A percentile compares a stretch with the other conserved stretches of the same genome.
These are phyloP conservation scores for Taphrina communis DNA, from an alignment of 1,139 yeast species.

Conservation along the genomic window DNA sequence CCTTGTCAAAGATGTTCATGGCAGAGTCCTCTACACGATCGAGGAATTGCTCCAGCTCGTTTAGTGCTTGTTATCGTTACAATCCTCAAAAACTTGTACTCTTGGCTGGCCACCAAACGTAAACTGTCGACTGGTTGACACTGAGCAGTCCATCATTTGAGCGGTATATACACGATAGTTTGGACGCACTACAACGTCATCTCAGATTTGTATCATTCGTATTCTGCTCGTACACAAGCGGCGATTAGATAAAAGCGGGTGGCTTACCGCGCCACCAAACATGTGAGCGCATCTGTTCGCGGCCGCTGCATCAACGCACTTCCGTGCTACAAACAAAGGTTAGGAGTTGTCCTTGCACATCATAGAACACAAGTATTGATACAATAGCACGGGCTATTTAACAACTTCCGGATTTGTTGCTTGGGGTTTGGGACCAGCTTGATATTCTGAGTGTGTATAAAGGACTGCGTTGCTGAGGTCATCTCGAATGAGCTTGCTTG, in stretches of 20 bases:
- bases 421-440: too few relatives aligned
- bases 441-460: too few relatives aligned
- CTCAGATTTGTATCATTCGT: neutral
- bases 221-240: neutral
- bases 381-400: too few relatives aligned
- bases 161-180: too few relatives aligned
- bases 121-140: neutral
- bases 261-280: constrained; percentile 1
- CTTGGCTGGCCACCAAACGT: too few relatives aligned
- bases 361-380: too few relatives aligned
- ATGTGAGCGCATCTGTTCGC: constrained; percentile 9
- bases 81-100: too few relatives aligned
- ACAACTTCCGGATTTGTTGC: too few relatives aligned
- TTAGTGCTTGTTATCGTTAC: neutral
- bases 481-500: constrained; percentile 6
- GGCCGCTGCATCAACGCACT: neutral
- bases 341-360: too few relatives aligned
- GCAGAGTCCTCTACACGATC: constrained; percentile 22
- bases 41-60: constrained; percentile 22
- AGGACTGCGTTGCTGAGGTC: too few relatives aligned
- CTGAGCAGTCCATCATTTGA: neutral
- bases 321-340: too few relatives aligned
- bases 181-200: too few relatives aligned
- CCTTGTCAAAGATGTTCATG: constrained; percentile 32
- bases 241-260: constrained; percentile 20